Percentiles rank a stretch among this genome's conserved stretches.
phyloP scores from a whole-genome alignment of 208 protist genomes.

The Tetramitus jugosus region DNA sequence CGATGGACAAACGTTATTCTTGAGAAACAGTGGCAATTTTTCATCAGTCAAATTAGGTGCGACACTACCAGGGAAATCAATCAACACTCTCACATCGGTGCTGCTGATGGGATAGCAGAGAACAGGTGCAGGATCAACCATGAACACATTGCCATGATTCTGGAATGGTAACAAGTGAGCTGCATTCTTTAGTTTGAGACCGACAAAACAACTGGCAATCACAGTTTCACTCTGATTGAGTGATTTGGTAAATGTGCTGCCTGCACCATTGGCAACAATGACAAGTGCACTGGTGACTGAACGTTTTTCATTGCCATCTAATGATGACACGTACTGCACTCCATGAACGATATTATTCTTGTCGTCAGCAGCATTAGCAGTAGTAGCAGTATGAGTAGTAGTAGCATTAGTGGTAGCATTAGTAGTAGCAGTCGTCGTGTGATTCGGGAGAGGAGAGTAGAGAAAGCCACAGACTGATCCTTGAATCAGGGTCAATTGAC shows the following conservation, averaged over 20 bases:
- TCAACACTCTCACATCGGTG: slow-evolving; percentile 62
- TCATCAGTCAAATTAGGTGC: slow-evolving; percentile 48
- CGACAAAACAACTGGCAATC: slow-evolving; percentile 76
- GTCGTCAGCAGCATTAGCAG: slow-evolving; percentile 17
- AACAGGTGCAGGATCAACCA: slow-evolving; percentile 73
- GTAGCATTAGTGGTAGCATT: slow-evolving; percentile 3
- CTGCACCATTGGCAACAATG: slow-evolving; percentile 81
- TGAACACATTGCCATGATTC: slow-evolving; percentile 73
- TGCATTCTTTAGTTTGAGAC: slow-evolving; percentile 58
- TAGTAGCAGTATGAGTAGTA: no score
- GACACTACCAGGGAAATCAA: slow-evolving; percentile 62
- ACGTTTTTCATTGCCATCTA: no score
- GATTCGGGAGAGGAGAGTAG: no score
- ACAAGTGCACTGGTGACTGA: slow-evolving; percentile 67
- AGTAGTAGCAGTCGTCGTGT: no score
- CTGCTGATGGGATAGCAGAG: slow-evolving; percentile 72
- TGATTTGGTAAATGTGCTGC: slow-evolving; percentile 73
- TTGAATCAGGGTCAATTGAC: neutral
- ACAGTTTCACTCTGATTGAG: slow-evolving; percentile 61
- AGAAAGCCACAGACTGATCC: neutral
- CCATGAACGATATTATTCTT: slow-evolving; percentile 19
- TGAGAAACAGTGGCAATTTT: slow-evolving; percentile 65
- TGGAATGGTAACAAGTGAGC: slow-evolving; percentile 55
- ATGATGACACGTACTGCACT: slow-evolving; percentile 40
- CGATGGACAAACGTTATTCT: slow-evolving; percentile 60